These are phyloP conservation scores for Mycena pura DNA, from an alignment of 768 basidiomycete species.

Conservation along the genomic window DNA sequence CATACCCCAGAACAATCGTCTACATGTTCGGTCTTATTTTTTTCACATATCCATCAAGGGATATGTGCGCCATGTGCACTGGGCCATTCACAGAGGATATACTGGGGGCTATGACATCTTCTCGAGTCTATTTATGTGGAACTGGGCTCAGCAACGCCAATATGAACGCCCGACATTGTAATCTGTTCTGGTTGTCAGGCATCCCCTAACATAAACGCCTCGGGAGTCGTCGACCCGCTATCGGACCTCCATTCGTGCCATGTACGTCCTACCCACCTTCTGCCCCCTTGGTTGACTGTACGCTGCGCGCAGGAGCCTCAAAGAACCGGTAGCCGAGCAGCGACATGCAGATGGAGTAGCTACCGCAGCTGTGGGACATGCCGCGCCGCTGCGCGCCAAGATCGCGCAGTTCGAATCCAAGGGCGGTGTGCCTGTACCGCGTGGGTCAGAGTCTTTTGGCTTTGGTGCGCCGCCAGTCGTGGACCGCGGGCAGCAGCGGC, in stretches of 20 bases:
- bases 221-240: neutral
- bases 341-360: neutral
- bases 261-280: neutral
- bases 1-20: too few relatives aligned
- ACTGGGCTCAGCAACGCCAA: neutral
- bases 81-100: too few relatives aligned
- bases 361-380: constrained; percentile 22
- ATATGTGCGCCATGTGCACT: too few relatives aligned
- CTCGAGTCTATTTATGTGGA: neutral
- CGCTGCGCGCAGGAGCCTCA: neutral
- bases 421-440: constrained; percentile 57
- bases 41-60: too few relatives aligned
- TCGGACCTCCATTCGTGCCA: neutral
- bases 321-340: neutral
- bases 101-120: too few relatives aligned
- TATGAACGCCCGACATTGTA: neutral
- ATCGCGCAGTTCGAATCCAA: constrained; percentile 63
- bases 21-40: too few relatives aligned
- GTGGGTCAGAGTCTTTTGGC: constrained; percentile 49
- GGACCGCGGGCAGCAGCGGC: constrained; percentile 37
- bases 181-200: constrained; percentile 22
- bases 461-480: constrained; percentile 42
- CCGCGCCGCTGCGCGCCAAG: constrained; percentile 51
- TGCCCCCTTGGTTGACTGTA: neutral
- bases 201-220: neutral